These are phyloP conservation scores for Gyromitra esculenta DNA, from an alignment of 2,329 filamentous ascomycete species.

Conservation along the genomic window DNA sequence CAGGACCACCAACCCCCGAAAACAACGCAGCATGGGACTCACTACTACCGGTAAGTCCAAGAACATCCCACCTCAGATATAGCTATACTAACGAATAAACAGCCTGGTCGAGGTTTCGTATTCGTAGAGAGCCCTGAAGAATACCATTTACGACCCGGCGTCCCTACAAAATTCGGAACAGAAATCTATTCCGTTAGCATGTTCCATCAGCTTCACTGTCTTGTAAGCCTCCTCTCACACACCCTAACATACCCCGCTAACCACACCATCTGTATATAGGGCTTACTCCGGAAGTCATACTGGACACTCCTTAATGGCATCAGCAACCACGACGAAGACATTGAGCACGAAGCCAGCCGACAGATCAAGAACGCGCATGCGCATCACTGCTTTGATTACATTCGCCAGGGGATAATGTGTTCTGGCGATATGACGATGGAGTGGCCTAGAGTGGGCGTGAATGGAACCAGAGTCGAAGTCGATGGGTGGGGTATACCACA, in stretches of 20 bases:
- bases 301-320: conserved; percentile 1
- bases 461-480: conserved; percentile 1
- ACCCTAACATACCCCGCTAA: background rate
- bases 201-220: conserved; percentile 2
- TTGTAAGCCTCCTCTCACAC: background rate
- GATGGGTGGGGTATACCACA: background rate
- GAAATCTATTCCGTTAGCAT: background rate
- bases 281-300: conserved; percentile 1
- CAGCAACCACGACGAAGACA: background rate
- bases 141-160: background rate
- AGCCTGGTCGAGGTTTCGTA: conserved; percentile 3
- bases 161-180: conserved; percentile 2
- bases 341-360: background rate
- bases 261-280: background rate
- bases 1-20: background rate
- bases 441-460: background rate
- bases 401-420: conserved; percentile 2
- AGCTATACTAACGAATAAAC: background rate
- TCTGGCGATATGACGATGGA: conserved; percentile 3
- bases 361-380: background rate
- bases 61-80: background rate
- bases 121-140: background rate
- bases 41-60: background rate
- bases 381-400: conserved; percentile 2
- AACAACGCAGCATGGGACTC: background rate